phyloP scores from a whole-genome alignment of 164 flowering plant species.

The Nymphaea colorata region DNA sequence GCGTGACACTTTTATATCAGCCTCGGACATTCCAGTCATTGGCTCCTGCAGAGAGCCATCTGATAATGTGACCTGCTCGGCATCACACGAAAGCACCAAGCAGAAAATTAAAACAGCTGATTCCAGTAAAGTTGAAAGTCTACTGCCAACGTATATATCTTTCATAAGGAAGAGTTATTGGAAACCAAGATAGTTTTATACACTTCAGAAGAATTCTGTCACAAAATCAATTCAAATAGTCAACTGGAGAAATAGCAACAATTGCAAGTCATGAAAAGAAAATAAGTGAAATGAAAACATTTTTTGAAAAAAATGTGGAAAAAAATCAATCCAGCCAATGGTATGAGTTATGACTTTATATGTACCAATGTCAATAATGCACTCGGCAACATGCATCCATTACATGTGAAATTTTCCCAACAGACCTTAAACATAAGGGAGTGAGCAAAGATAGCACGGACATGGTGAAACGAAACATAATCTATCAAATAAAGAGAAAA shows the following conservation, averaged over 20 bases:
- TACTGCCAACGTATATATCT: not conserved
- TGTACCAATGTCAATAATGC: not conserved
- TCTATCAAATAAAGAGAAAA: not conserved
- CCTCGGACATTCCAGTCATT: conserved; percentile 44
- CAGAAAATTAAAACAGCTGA: not conserved
- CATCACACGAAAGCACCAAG: conserved; percentile 2
- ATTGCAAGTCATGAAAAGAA: no score
- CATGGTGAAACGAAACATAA: not conserved
- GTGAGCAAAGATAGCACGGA: not conserved
- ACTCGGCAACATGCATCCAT: not conserved
- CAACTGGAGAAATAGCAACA: no score
- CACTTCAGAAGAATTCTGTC: no score
- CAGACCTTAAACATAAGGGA: not conserved
- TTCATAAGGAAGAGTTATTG: not conserved
- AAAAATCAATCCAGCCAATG: no score
- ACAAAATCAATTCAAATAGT: no score
- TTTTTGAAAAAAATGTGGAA: no score
- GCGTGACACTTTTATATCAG: conserved; percentile 64
- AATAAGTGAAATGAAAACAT: not conserved
- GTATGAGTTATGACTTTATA: no score
- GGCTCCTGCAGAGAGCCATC: conserved; percentile 35
- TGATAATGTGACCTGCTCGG: conserved; percentile 33
- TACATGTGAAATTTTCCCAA: not conserved
- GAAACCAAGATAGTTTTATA: no score
- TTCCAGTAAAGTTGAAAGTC: not conserved